These are phyloP conservation scores for Teunomyces lycoperdinae DNA, from an alignment of 805 yeast species.

Conservation along the genomic window DNA sequence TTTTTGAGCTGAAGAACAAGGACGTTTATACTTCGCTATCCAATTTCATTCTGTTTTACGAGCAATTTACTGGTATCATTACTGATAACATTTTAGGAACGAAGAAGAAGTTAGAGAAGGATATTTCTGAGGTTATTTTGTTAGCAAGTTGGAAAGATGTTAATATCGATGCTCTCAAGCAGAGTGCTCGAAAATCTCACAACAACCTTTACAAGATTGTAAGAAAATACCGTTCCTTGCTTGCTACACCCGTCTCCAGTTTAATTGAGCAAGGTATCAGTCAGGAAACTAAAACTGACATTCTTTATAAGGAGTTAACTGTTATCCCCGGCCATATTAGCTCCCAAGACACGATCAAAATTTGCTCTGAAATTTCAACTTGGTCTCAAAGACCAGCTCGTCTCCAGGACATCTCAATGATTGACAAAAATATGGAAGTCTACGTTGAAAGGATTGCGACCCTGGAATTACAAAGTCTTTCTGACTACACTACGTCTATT, in stretches of 20 bases:
- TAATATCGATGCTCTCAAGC: conserved; percentile 88
- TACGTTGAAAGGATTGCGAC: conserved; percentile 36
- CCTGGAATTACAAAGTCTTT: conserved; percentile 47
- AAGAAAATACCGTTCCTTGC: conserved; percentile 69
- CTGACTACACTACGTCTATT: conserved; percentile 53
- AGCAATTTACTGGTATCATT: conserved; percentile 59
- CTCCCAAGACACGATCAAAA: conserved; percentile 7
- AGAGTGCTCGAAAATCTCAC: conserved; percentile 90
- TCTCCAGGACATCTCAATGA: conserved; percentile 47
- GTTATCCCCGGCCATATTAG: conserved; percentile 7
- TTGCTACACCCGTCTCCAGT: conserved; percentile 49
- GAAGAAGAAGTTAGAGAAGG: conserved; percentile 65
- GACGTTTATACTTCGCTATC: conserved; percentile 41
- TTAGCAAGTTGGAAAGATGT: conserved; percentile 98
- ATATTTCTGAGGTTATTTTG: conserved; percentile 77
- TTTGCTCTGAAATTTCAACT: conserved; percentile 34
- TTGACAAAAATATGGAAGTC: conserved; percentile 54
- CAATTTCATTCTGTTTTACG: conserved; percentile 62
- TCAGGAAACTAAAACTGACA: conserved; percentile 8
- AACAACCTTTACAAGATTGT: conserved; percentile 77
- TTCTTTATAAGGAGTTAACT: conserved; percentile 9
- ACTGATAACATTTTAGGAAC: conserved; percentile 41
- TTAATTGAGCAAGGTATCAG: conserved; percentile 58
- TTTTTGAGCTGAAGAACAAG: conserved; percentile 23
- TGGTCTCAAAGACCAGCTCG: conserved; percentile 60